A percentile compares a stretch with the other conserved stretches of the same genome.
Conservation (phyloP, 768 basidiomycete species). For the Amanita pseudoporphyria region DNA sequence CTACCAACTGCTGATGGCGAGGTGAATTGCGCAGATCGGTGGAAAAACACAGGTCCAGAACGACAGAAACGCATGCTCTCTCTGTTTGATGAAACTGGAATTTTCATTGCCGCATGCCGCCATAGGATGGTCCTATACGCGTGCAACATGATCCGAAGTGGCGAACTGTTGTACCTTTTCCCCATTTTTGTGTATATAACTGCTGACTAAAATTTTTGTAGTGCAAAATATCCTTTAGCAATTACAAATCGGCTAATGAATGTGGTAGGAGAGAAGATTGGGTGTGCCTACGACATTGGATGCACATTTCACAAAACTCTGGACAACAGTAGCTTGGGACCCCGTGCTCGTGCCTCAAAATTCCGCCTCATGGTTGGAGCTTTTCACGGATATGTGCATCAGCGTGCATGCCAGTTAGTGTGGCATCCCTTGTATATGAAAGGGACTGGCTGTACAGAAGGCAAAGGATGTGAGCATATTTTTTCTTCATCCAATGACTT, state of each 20-base stretch:
- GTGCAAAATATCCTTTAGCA: neutral
- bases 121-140: slow-evolving; percentile 8
- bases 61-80: slow-evolving; percentile 2
- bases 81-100: slow-evolving; percentile 11
- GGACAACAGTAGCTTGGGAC: neutral
- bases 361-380: slow-evolving; percentile 7
- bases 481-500: slow-evolving; percentile 8
- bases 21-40: slow-evolving; percentile 2
- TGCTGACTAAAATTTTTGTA: neutral
- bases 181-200: neutral
- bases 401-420: slow-evolving; percentile 4
- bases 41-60: slow-evolving; percentile 8
- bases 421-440: slow-evolving; percentile 4
- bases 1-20: neutral
- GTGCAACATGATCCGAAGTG: slow-evolving; percentile 7
- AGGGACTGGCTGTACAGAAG: slow-evolving; percentile 7
- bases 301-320: neutral
- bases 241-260: neutral
- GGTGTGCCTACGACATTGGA: neutral
- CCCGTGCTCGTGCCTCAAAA: neutral
- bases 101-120: slow-evolving; percentile 9
- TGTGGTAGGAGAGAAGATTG: neutral
- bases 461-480: slow-evolving; percentile 9
- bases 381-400: slow-evolving; percentile 6
- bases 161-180: neutral